Conservation (phyloP, 805 yeast species). For the Starmerella floricola region DNA sequence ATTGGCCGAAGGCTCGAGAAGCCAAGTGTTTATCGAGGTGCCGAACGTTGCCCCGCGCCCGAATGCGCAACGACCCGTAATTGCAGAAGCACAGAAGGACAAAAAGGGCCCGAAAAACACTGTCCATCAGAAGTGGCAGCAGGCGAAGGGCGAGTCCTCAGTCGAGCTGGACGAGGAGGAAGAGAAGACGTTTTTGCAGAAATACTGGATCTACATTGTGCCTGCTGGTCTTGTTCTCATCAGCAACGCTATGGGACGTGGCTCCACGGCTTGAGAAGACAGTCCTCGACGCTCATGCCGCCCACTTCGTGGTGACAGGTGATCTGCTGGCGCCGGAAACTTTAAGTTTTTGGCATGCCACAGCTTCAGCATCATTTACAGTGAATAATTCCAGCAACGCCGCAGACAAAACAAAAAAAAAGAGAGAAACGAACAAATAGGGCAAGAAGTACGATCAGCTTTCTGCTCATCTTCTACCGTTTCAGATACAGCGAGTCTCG, state of each 20-base stretch:
- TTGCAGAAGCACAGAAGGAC: neutral
- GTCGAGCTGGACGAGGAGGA: slow-evolving; percentile 15
- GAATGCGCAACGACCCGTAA: neutral
- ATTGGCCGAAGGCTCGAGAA: slow-evolving; percentile 20
- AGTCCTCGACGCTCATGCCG: neutral
- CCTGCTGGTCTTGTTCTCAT: slow-evolving; percentile 9
- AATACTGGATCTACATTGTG: slow-evolving; percentile 17
- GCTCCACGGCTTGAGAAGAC: neutral
- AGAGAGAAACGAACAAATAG: too few relatives aligned
- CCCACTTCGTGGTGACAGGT: neutral
- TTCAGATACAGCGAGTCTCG: too few relatives aligned
- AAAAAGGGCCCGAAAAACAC: neutral
- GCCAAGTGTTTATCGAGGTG: slow-evolving; percentile 1
- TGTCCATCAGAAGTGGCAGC: neutral
- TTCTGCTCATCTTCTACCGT: too few relatives aligned
- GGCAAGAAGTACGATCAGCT: too few relatives aligned
- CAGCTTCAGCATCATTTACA: too few relatives aligned
- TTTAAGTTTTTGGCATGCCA: too few relatives aligned
- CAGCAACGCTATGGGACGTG: slow-evolving; percentile 1
- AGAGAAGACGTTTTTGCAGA: slow-evolving; percentile 14
- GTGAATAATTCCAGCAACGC: too few relatives aligned
- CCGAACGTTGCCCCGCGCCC: slow-evolving; percentile 8
- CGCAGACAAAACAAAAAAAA: too few relatives aligned
- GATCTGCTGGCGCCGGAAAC: too few relatives aligned
- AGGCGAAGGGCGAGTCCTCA: slow-evolving; percentile 25